Percentiles rank a stretch among this genome's conserved stretches.
These are phyloP conservation scores for Rhypophila decipiens DNA, from an alignment of 495 filamentous ascomycete species.

Conservation along the genomic window DNA sequence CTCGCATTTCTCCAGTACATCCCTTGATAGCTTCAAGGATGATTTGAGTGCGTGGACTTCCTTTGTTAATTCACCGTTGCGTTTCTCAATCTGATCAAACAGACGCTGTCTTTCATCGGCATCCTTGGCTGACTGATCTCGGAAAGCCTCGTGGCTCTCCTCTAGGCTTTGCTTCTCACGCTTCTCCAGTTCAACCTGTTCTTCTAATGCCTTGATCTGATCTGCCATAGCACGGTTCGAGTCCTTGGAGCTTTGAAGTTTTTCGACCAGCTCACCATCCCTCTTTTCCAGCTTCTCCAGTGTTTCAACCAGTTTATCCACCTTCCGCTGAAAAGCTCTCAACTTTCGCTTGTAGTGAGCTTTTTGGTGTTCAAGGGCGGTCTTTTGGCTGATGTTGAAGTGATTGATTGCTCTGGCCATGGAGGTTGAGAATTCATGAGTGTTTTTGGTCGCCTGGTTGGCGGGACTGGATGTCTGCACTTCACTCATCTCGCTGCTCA, in stretches of 20 bases:
- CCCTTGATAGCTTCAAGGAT: constrained; percentile 11
- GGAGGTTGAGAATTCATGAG: constrained; percentile 15
- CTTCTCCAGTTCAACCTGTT: constrained; percentile 14
- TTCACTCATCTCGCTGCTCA: constrained; percentile 1
- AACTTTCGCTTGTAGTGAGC: constrained; percentile 16
- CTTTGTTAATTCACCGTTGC: constrained; percentile 15
- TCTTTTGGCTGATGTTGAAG: constrained; percentile 14
- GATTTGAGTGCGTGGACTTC: constrained; percentile 18
- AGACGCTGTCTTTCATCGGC: constrained; percentile 35
- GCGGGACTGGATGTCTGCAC: constrained; percentile 8
- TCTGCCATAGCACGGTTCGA: constrained; percentile 14
- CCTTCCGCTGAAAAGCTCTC: constrained; percentile 10
- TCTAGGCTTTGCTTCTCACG: constrained; percentile 18
- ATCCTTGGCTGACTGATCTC: constrained; percentile 25
- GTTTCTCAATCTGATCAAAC: constrained; percentile 23
- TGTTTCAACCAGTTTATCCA: neutral
- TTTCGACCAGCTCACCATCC: constrained; percentile 19
- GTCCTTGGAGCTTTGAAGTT: constrained; percentile 14
- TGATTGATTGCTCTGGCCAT: constrained; percentile 20
- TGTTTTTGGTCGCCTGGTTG: constrained; percentile 8
- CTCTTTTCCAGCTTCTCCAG: constrained; percentile 9
- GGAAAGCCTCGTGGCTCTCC: constrained; percentile 24
- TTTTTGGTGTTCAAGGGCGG: constrained; percentile 12
- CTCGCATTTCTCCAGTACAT: too few species aligned
- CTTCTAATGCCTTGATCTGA: constrained; percentile 16